These are phyloP conservation scores for Xanthoconium stramineum DNA, from an alignment of 768 basidiomycete species.

Conservation along the genomic window DNA sequence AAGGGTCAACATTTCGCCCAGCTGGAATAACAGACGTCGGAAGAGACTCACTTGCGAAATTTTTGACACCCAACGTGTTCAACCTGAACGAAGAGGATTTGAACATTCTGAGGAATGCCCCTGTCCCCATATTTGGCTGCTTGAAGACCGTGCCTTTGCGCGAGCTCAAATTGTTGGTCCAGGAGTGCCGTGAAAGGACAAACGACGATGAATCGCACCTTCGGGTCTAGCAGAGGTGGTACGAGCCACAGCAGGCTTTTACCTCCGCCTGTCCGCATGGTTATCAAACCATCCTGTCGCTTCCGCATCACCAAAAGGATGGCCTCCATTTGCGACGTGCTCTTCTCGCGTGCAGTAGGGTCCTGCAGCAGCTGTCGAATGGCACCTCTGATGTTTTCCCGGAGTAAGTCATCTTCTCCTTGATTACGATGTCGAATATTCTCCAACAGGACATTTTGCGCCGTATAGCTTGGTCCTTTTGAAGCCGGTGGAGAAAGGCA, in stretches of 20 bases:
- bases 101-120: not conserved
- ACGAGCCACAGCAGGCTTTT: constrained; percentile 3
- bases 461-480: not conserved
- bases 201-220: not conserved
- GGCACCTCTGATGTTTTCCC: not conserved
- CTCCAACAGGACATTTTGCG: not conserved
- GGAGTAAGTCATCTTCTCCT: not conserved
- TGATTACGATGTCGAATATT: not conserved
- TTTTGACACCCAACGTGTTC: not conserved
- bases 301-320: not conserved
- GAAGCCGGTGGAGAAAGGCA: not conserved
- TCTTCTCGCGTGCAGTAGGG: not conserved
- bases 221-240: not conserved
- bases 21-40: not conserved
- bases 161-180: not conserved
- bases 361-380: not conserved
- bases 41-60: not conserved
- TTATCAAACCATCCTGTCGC: constrained; percentile 1
- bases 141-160: not conserved
- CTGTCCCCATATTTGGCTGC: not conserved
- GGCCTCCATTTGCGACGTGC: not conserved
- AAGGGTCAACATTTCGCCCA: not conserved
- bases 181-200: constrained; percentile 3
- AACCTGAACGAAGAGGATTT: constrained; percentile 3
- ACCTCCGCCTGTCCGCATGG: constrained; percentile 5